Evolutionary conservation across 2,329 filamentous ascomycete genomes (phyloP).

Genomic region (Trichoderma sp.): DNA sequence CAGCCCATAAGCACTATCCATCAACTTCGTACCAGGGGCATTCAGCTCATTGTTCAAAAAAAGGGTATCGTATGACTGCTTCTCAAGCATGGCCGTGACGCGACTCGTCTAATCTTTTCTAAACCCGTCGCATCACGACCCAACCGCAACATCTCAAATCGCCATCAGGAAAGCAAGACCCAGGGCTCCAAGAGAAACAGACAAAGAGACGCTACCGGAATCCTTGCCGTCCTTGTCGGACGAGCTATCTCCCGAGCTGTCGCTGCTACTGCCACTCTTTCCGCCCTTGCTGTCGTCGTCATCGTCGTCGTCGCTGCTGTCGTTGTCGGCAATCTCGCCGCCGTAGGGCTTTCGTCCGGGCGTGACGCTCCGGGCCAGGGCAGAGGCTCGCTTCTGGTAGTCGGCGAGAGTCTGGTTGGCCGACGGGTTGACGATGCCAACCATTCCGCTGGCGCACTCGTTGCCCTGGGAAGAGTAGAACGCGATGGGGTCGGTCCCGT

Average conservation of each 20-base stretch:
- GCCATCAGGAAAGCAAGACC: constrained; percentile 21
- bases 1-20: too few species aligned
- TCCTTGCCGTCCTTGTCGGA: constrained; percentile 16
- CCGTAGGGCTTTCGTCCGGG: constrained; percentile 37
- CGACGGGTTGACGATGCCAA: constrained; percentile 44
- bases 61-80: too few species aligned
- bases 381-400: constrained; percentile 39
- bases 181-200: constrained; percentile 6
- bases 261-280: neutral
- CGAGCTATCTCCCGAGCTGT: neutral
- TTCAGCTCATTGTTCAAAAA: too few species aligned
- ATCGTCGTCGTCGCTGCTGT: neutral
- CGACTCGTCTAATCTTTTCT: neutral
- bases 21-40: too few species aligned
- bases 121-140: neutral
- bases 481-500: constrained; percentile 40
- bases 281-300: neutral
- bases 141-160: neutral
- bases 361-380: constrained; percentile 36
- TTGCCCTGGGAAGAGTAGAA: constrained; percentile 47
- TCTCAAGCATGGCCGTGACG: too few species aligned
- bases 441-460: constrained; percentile 45
- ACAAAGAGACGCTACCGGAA: constrained; percentile 10
- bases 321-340: constrained; percentile 36
- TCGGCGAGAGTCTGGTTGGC: constrained; percentile 37